Percentiles rank a stretch among this genome's conserved stretches.
Evolutionary conservation across 2,329 filamentous ascomycete species (phyloP).

Genomic region (Cercospora sojina): DNA sequence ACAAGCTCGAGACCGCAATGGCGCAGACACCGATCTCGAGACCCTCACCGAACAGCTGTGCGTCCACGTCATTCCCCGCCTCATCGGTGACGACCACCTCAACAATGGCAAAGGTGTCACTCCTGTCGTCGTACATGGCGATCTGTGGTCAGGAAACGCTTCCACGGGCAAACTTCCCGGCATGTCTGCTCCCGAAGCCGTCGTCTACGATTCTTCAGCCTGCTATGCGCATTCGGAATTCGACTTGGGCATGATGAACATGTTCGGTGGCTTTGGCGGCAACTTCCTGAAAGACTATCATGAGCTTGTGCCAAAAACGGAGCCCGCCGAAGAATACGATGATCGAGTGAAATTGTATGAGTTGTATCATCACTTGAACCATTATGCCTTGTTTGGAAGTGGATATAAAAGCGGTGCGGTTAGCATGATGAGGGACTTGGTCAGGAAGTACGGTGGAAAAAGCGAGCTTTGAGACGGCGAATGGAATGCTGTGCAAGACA

Average conservation of each 20-base stretch:
- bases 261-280: slow-evolving; percentile 85
- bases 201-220: slow-evolving; percentile 78
- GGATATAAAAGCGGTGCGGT: slow-evolving; percentile 74
- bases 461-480: slow-evolving; percentile 14
- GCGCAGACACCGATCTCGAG: slow-evolving; percentile 61
- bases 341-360: slow-evolving; percentile 81
- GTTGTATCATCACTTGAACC: slow-evolving; percentile 85
- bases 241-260: slow-evolving; percentile 89
- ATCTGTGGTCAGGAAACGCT: slow-evolving; percentile 90
- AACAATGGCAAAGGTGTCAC: slow-evolving; percentile 59
- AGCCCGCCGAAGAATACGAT: slow-evolving; percentile 79
- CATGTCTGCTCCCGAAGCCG: slow-evolving; percentile 61
- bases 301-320: slow-evolving; percentile 69
- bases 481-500: neutral
- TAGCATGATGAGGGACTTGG: slow-evolving; percentile 72
- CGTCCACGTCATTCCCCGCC: slow-evolving; percentile 65
- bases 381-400: slow-evolving; percentile 74
- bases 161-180: slow-evolving; percentile 62
- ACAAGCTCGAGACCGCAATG: slow-evolving; percentile 60
- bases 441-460: slow-evolving; percentile 63
- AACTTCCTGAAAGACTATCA: slow-evolving; percentile 78
- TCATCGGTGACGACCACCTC: slow-evolving; percentile 69
- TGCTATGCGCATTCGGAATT: slow-evolving; percentile 88
- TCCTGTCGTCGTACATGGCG: slow-evolving; percentile 86
- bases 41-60: slow-evolving; percentile 65